Base-by-base conservation (phyloP, 495 filamentous ascomycete species). In the Penicillium manginii region DNA sequence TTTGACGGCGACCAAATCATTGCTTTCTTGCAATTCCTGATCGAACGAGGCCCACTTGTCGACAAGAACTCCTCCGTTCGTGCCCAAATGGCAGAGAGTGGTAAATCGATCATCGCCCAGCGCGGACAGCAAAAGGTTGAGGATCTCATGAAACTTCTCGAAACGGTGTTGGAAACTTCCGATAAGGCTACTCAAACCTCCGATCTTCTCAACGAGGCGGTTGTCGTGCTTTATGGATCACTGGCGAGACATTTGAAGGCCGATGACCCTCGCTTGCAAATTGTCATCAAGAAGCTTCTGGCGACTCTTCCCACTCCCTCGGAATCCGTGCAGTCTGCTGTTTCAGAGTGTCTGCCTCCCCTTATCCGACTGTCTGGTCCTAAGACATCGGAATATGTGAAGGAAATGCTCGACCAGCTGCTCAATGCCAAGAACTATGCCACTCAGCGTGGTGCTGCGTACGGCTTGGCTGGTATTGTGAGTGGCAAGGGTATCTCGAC, bases 221-320 rank as follows among this genome's bases (percentile, higher is more conserved):
- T 98, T 23, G 91, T 98, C 59, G 92, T 98, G 55, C 87, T 98
- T 59, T 98, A 98, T 65, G 94, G 94, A 64, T 92, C 94, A 32
- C 75, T 98, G 14, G 94, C 92, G 12, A 83, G 90, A 26, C 94
- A 98, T 79, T 78, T 98, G 42, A 87, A 88, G 58, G 76, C 86
- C 2, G 91, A 92, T 7, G 94, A 98, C 68, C 73, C 83, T 52
- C 91, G 94, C 55, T 81, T 98, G 42, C 91, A 91, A 8, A 85
- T 87, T 11, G 93, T 97, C 48, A 84, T 98, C 31, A 86, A 91
- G 58, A 84, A 91, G 55, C 78, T 98, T 17, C 82, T 98, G 33
- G 84, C 83, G 21, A 96, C 96, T 6, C 80, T 98, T 26, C 91
- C 88, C 65, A 98, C 93, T 9, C 94, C 94, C n/a, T 97, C 93